These are phyloP conservation scores for Coccomyxa sp. DNA, from an alignment of 139 green algal species.

Conservation along the genomic window DNA sequence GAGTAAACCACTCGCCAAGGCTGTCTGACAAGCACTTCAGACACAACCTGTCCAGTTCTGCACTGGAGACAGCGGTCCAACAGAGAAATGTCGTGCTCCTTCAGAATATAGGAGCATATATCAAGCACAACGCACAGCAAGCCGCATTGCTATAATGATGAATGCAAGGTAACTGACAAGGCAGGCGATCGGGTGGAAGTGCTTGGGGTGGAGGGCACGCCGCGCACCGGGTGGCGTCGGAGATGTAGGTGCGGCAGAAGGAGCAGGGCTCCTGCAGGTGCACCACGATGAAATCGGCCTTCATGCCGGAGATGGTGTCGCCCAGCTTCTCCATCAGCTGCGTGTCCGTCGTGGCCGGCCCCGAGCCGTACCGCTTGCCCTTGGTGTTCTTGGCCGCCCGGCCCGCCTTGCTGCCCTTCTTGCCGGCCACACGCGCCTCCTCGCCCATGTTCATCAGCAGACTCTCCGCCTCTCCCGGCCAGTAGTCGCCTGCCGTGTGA, in stretches of 20 bases:
- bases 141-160: too few relatives aligned
- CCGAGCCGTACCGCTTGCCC: constrained; percentile 65
- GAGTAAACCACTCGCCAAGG: too few relatives aligned
- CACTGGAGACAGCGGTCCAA: too few relatives aligned
- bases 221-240: constrained; percentile 13
- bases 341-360: constrained; percentile 50
- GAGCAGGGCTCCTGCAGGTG: constrained; percentile 89
- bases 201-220: not conserved
- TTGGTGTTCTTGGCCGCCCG: constrained; percentile 41
- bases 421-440: constrained; percentile 27
- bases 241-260: constrained; percentile 76
- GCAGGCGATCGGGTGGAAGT: too few relatives aligned
- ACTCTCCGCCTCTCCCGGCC: constrained; percentile 87
- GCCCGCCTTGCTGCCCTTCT: constrained; percentile 11
- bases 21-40: too few relatives aligned
- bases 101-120: too few relatives aligned
- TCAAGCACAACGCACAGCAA: too few relatives aligned
- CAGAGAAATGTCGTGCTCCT: too few relatives aligned
- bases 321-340: constrained; percentile 77
- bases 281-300: constrained; percentile 98
- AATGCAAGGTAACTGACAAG: too few relatives aligned
- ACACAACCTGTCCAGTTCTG: too few relatives aligned
- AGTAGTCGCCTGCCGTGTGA: constrained; percentile 83
- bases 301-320: constrained; percentile 85
- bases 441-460: constrained; percentile 48